Evolutionary conservation across 202 grass and related monocot species (phyloP).

Genomic region (Miscanthus sacchariflorus): DNA sequence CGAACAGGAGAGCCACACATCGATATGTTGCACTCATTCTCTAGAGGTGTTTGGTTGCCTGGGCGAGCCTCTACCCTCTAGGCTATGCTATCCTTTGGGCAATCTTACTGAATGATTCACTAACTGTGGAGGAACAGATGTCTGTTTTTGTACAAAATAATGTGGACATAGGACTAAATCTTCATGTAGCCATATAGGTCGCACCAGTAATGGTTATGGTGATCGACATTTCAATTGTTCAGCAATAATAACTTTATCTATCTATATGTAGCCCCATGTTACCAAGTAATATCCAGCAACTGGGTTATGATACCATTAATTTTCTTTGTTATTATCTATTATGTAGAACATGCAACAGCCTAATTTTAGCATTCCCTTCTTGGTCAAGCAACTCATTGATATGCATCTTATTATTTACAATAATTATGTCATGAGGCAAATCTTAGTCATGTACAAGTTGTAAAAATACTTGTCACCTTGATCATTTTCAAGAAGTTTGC

Average conservation of each 20-base stretch:
- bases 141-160: constrained; percentile 10
- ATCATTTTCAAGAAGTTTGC: not conserved
- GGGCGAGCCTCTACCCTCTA: not conserved
- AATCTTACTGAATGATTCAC: constrained; percentile 28
- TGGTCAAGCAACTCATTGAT: constrained; percentile 1
- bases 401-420: not conserved
- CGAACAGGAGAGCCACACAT: no score
- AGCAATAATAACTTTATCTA: not conserved
- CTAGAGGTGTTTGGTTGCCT: not conserved
- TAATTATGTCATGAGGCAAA: not conserved
- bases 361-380: not conserved
- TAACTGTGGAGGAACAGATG: constrained; percentile 32
- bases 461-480: not conserved
- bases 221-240: not conserved
- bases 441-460: not conserved
- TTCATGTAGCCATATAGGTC: constrained; percentile 36
- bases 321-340: not conserved
- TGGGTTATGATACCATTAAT: not conserved
- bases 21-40: no score
- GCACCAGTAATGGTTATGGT: not conserved
- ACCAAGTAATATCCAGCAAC: not conserved
- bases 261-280: not conserved
- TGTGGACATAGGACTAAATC: constrained; percentile 4
- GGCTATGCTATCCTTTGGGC: constrained; percentile 21
- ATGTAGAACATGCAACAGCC: not conserved